Base-by-base conservation (phyloP, 495 filamentous ascomycete species). In the Articulospora tetracladia region DNA sequence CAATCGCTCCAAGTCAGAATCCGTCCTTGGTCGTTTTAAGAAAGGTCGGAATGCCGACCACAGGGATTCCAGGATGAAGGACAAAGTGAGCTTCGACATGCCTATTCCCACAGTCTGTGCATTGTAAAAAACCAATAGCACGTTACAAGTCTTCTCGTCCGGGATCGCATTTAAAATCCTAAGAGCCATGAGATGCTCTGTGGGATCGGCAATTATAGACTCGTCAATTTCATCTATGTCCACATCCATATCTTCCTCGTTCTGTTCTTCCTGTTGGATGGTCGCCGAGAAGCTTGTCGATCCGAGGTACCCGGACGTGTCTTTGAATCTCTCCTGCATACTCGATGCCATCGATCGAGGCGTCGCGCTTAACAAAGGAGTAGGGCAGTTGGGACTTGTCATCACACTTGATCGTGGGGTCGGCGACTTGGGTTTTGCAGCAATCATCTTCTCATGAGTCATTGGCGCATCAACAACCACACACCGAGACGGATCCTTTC, bases 1-100 rank as follows among this genome's bases (percentile, higher is more conserved):
- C 69, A 85, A 82, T 19, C 81, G 79, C 26, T 59, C 53, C 1
- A 61, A 15, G 2, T 61, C n/a, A 6, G 3, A 1, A 6, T 34
- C 22, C 10, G 25, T 49, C 13, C 54, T 34, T 20, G 53, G 58
- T n/a, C 58, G 47, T 10, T 19, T 44, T 11, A 65, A 26, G 11
- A 51, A 11, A 1, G n/a, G 4, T 13, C 36, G 24, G 34, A 56
- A 65, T 23, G 24, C 23, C n/a, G 48, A 15, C 54, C 54, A 65
- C n/a, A 65, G 10, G 1, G 52, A 3, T 20, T 22, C 11, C 8
- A 50, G 47, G 12, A 50, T 50, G 25, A 25, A 50, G 4, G n/a
- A 2, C 3, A 50, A 6, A 6, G 20, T 50, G 6, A 50, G 23
- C 47, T 25, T 50, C 19, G 47, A 50, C 39, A 44, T 44, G 3